Percentiles rank a stretch among this genome's conserved stretches.
Conservation (phyloP, 352 stramenopile species). For the Phytophthora fragariaefolia region DNA sequence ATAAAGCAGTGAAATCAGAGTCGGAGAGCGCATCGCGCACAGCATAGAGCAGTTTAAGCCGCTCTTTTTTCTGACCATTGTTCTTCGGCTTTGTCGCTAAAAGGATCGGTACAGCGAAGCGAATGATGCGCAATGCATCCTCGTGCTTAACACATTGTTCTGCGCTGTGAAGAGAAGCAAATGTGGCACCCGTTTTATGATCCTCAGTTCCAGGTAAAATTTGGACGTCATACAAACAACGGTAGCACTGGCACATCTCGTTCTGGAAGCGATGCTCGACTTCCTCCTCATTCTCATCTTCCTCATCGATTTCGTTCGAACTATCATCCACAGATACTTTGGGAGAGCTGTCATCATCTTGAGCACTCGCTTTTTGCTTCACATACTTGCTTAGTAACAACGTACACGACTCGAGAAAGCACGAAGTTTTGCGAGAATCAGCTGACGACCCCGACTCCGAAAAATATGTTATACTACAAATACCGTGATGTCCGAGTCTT, state of each 20-base stretch:
- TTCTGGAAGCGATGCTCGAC: conserved; percentile 46
- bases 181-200: conserved; percentile 59
- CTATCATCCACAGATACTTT: conserved; percentile 8
- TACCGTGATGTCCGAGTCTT: conserved; percentile 50
- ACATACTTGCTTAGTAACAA: conserved; percentile 41
- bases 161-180: conserved; percentile 41
- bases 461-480: conserved; percentile 53
- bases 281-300: conserved; percentile 32
- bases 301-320: conserved; percentile 14
- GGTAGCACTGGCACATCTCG: conserved; percentile 70
- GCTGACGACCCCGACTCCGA: conserved; percentile 11
- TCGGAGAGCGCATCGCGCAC: conserved; percentile 54
- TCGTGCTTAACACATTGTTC: conserved; percentile 29
- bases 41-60: conserved; percentile 66
- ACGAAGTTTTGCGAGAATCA: conserved; percentile 21
- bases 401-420: conserved; percentile 55
- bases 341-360: conserved; percentile 6
- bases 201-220: conserved; percentile 63
- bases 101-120: conserved; percentile 69
- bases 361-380: conserved; percentile 21
- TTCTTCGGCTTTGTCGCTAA: conserved; percentile 60
- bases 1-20: conserved; percentile 30
- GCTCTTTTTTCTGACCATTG: conserved; percentile 80
- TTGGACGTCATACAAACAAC: conserved; percentile 78
- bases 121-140: conserved; percentile 44